Evolutionary conservation across 2,329 filamentous ascomycete species (phyloP), one percentile per base, ranked within the genome.

Genomic region (Alternaria sp.): DNA sequence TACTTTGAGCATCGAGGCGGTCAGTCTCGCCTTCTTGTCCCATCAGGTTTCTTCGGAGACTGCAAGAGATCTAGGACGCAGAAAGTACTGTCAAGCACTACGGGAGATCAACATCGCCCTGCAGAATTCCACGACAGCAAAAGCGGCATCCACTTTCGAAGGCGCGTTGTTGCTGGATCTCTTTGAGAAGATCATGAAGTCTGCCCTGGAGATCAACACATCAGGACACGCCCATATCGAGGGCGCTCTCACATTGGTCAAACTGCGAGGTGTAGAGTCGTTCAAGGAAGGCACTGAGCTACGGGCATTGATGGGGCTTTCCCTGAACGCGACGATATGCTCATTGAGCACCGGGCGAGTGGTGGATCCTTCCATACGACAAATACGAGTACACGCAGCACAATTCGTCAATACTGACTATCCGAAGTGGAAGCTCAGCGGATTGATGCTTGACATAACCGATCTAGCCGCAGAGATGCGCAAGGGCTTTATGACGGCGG

Each of bases 341-440:
- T 74, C 71, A 49, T 57, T 80, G 5, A 71, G 67, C 6, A 70
- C 66, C 4, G 61, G 69, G 19, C 46, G 55, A 15, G 61, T 64
- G 15, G 57, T 75, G n/a, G 70, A 76, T 2, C 19, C 60, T 7
- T 67, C 59, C 1, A 52, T 78, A 15, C 52, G 57, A 19, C 26
- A 70, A 19, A 70, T 78, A 28, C 63, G 73, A 51, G 26, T 57
- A 19, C 65, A 78, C 49, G 55, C 73, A 5, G 67, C 71, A 26
- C 64, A 64, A 3, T 72, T 66, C 54, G 17, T 78, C 12, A 61
- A 75, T 25, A 63, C 59, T 7, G 49, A 63, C 3, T 68, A 77
- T 60, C 76, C 75, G 0, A 79, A 78, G 58, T 80, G 75, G 74
- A 69, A 56, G 50, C 54, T 78, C 0, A 74, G 67, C 8, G 71